Base-by-base conservation (phyloP, 352 stramenopile genomes). In the Blastocystis sp. region DNA sequence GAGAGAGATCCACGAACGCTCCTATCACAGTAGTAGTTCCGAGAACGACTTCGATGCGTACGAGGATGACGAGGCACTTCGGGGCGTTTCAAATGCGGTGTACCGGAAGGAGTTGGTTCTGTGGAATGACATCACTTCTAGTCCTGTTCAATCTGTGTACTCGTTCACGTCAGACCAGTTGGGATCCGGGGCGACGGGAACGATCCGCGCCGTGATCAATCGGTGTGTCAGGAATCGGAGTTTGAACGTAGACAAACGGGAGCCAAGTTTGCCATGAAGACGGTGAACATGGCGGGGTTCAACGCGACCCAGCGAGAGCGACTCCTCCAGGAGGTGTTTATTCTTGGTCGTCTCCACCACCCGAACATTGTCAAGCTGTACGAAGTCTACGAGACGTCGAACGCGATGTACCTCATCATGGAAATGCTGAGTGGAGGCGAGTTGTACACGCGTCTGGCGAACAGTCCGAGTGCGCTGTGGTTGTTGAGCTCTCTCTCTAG, bases 311-410 rank as follows among this genome's bases (percentile, higher is more conserved):
- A 79, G 49, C 8, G 21, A 34, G 49, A 79, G 11, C 53, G 49
- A 8, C 34, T 79, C 9, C 63, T 65, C 29, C 49, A 79, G 32
- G 69, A 79, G 49, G 53, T 79, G n/a, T 38, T 65, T 3, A 79
- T 79, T 79, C 34, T 79, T 16, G 49, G 8, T 11, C 69, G 53
- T 29, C 34, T 79, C 9, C 49, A 79, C 34, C 69, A 79, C 49
- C 69, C 69, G n/a, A 79, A 79, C 34, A 79, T 79, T 38, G 69
- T 79, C 18, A 79, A 79, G 21, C 69, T 79, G 8, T 79, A 79
- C 53, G 69, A 79, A 64, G 53, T 65, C 7, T 79, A 79, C 53
- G 69, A 79, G 2, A 79, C 49, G 21, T 32, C 69, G 38, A 49
- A 79, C 16, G 69, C 49, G 4, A 65, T 79, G 16, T 79, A 79